phyloP scores from a whole-genome alignment of 2,329 filamentous ascomycete genomes.

The Cladophialophora exuberans region DNA sequence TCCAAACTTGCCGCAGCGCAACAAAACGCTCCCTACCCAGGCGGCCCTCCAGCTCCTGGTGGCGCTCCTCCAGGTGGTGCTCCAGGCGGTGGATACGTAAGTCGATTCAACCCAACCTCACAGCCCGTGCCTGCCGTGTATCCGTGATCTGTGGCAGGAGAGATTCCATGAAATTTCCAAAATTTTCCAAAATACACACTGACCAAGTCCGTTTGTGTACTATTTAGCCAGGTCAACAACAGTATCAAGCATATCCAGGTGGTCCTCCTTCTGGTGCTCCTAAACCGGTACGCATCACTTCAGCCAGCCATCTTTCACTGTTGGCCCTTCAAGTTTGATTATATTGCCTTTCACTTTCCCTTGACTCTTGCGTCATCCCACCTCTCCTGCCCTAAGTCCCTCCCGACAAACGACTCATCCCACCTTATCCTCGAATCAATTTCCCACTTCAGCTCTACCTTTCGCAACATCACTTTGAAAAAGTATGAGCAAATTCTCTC shows the following conservation, averaged over 20 bases:
- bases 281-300: conserved; percentile 38
- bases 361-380: conserved; percentile 20
- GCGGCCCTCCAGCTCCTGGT: conserved; percentile 35
- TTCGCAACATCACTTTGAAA: neutral
- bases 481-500: conserved; percentile 35
- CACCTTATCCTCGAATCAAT: neutral
- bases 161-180: conserved; percentile 5
- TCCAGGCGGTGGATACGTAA: conserved; percentile 55
- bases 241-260: conserved; percentile 62
- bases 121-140: conserved; percentile 21
- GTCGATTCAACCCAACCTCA: conserved; percentile 38
- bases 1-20: conserved; percentile 43
- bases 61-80: conserved; percentile 30
- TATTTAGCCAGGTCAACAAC: conserved; percentile 42
- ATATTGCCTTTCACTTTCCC: conserved; percentile 23
- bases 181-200: too few species aligned
- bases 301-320: too few species aligned
- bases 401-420: conserved; percentile 33
- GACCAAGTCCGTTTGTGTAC: neutral
- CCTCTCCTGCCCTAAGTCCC: neutral
- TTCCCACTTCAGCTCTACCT: neutral
- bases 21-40: conserved; percentile 40
- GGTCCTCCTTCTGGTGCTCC: conserved; percentile 36
- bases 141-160: conserved; percentile 5
- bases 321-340: conserved; percentile 14